Conservation (phyloP, 2,329 filamentous ascomycete species). For the Pezicula neosporulosa region DNA sequence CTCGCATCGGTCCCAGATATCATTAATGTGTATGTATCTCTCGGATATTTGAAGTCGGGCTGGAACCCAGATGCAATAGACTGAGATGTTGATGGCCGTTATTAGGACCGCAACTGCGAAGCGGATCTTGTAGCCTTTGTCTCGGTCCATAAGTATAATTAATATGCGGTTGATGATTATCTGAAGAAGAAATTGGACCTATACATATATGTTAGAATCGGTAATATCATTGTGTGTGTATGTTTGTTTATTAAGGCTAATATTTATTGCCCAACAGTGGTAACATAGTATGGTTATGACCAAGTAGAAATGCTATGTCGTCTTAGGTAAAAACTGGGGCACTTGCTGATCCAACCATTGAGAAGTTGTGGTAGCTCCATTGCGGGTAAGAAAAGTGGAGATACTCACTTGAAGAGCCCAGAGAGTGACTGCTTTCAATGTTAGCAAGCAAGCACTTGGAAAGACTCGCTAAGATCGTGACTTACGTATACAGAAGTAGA, state of each 20-base stretch:
- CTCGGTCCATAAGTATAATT: slow-evolving; percentile 40
- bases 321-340: neutral
- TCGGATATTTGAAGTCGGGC: slow-evolving; percentile 39
- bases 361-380: no score
- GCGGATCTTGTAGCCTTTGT: slow-evolving; percentile 38
- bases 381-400: neutral
- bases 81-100: slow-evolving; percentile 46
- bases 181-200: slow-evolving; percentile 49
- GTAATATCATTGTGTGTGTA: neutral
- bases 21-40: slow-evolving; percentile 41
- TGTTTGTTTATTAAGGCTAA: neutral
- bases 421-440: slow-evolving; percentile 12
- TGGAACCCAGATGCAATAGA: slow-evolving; percentile 52
- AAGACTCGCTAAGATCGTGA: neutral
- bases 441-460: neutral
- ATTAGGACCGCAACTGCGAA: slow-evolving; percentile 34
- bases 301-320: no score
- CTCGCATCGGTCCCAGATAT: slow-evolving; percentile 48
- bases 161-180: slow-evolving; percentile 53
- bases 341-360: neutral
- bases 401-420: slow-evolving; percentile 37
- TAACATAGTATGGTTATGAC: no score
- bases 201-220: neutral
- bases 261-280: no score
- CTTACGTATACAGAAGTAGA: slow-evolving; percentile 20